These are phyloP conservation scores for Lachancea waltii DNA, from an alignment of 805 yeast genomes.

Conservation along the genomic window DNA sequence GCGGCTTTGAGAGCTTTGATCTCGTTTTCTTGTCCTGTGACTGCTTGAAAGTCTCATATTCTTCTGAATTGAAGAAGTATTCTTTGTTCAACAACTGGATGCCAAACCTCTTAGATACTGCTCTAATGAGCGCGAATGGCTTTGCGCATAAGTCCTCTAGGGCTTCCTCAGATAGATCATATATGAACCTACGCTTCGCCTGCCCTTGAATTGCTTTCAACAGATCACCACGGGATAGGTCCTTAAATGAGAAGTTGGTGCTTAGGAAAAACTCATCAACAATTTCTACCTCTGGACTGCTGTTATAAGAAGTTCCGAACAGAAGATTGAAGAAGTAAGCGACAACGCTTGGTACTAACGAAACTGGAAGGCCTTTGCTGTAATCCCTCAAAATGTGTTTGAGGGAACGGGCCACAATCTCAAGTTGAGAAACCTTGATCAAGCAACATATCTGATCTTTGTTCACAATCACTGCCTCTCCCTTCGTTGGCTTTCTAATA, in stretches of 20 bases:
- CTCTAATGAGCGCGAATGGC: conserved; percentile 50
- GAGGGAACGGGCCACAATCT: conserved; percentile 71
- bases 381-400: conserved; percentile 63
- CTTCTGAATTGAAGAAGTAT: conserved; percentile 38
- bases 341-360: conserved; percentile 52
- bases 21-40: conserved; percentile 34
- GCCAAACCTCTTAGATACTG: conserved; percentile 72
- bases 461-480: conserved; percentile 31
- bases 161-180: conserved; percentile 48
- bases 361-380: conserved; percentile 42
- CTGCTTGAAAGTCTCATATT: conserved; percentile 28
- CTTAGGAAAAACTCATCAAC: conserved; percentile 43
- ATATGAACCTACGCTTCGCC: conserved; percentile 59
- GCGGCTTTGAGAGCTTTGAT: conserved; percentile 30
- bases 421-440: conserved; percentile 41
- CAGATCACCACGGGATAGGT: conserved; percentile 43
- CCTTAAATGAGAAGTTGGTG: conserved; percentile 37
- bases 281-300: conserved; percentile 35
- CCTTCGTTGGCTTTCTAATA: conserved; percentile 32
- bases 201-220: conserved; percentile 42
- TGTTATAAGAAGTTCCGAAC: conserved; percentile 46
- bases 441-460: conserved; percentile 41
- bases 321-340: conserved; percentile 68
- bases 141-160: conserved; percentile 29
- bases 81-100: conserved; percentile 64